These are phyloP conservation scores for Aspergillus ochraceus DNA, from an alignment of 2,329 filamentous ascomycete species.

Conservation along the genomic window DNA sequence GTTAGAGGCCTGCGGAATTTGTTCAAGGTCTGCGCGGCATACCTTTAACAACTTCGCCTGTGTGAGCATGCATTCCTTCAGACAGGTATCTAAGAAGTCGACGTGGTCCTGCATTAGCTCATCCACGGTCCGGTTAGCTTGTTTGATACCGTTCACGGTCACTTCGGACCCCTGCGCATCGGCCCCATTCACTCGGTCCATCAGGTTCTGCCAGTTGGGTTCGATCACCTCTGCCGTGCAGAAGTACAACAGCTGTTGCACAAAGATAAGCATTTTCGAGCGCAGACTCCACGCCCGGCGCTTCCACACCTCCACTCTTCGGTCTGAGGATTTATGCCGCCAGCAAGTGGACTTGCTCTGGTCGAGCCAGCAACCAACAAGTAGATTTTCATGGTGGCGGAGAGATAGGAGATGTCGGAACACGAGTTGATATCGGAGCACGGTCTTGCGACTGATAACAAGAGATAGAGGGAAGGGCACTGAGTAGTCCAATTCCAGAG, in stretches of 20 bases:
- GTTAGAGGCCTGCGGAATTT: neutral
- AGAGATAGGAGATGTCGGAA: conserved; percentile 92
- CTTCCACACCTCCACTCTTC: conserved; percentile 85
- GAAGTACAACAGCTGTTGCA: conserved; percentile 95
- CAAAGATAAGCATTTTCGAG: conserved; percentile 93
- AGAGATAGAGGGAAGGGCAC: conserved; percentile 95
- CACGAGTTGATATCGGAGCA: conserved; percentile 94
- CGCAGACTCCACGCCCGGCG: conserved; percentile 86
- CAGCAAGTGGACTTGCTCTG: conserved; percentile 80
- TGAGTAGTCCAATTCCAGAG: conserved; percentile 87
- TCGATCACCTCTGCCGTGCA: conserved; percentile 97
- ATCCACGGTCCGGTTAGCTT: conserved; percentile 79
- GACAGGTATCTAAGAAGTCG: conserved; percentile 93
- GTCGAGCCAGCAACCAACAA: conserved; percentile 86
- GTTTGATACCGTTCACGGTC: conserved; percentile 40
- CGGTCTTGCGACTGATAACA: conserved; percentile 91
- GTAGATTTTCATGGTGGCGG: conserved; percentile 81
- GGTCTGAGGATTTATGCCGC: conserved; percentile 74
- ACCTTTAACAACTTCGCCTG: conserved; percentile 93
- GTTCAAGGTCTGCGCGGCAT: conserved; percentile 30
- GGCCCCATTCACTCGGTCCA: conserved; percentile 73
- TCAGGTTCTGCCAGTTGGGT: conserved; percentile 92
- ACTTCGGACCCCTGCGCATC: conserved; percentile 44
- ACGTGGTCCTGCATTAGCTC: conserved; percentile 99
- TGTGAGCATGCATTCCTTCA: conserved; percentile 99